Evolutionary conservation across 1,284 basidiomycete genomes (phyloP).

Genomic region (Earliella scabrosa): DNA sequence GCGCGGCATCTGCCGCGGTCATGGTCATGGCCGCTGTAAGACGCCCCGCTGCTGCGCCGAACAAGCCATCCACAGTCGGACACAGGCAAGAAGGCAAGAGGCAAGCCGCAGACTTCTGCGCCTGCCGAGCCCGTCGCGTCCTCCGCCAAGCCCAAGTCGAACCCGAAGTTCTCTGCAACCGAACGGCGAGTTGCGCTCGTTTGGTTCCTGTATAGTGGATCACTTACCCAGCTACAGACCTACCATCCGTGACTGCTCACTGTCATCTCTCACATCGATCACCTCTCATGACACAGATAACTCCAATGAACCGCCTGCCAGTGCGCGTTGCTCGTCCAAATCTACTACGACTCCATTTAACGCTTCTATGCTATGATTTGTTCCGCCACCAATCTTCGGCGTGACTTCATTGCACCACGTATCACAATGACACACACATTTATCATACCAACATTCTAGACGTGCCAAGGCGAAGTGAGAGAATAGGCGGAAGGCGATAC

Average conservation of each 20-base stretch:
- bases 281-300: constrained; percentile 13
- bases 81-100: constrained; percentile 7
- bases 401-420: constrained; percentile 53
- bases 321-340: constrained; percentile 34
- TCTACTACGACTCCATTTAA: constrained; percentile 16
- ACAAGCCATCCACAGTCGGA: constrained; percentile 8
- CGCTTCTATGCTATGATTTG: constrained; percentile 50
- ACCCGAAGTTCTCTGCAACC: constrained; percentile 67
- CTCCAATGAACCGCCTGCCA: constrained; percentile 27
- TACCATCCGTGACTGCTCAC: constrained; percentile 15
- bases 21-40: constrained; percentile 52
- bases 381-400: constrained; percentile 67
- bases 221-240: constrained; percentile 68
- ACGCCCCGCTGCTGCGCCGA: constrained; percentile 33
- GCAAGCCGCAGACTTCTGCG: constrained; percentile 11
- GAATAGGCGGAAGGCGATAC: constrained; percentile 67
- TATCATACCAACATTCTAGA: constrained; percentile 40
- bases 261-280: constrained; percentile 32
- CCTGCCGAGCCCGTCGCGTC: constrained; percentile 22
- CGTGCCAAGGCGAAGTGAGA: constrained; percentile 74
- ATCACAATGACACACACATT: constrained; percentile 21
- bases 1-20: constrained; percentile 45
- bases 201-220: constrained; percentile 47
- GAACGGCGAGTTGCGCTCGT: constrained; percentile 62
- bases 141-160: constrained; percentile 37